Conservation (phyloP, 1,139 yeast genomes). For the Hyphopichia fennica region DNA sequence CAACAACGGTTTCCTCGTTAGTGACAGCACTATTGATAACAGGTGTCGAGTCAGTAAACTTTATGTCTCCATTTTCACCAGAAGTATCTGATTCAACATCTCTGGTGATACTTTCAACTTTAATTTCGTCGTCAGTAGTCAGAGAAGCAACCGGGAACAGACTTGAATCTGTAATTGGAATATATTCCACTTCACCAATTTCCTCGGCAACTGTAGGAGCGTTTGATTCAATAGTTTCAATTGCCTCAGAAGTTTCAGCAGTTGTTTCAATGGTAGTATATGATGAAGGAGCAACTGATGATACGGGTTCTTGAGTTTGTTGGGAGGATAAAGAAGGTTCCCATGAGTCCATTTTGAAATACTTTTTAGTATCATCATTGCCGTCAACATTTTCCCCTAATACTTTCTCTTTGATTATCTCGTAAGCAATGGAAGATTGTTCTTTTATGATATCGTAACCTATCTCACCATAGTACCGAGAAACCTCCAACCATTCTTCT, state of each 20-base stretch:
- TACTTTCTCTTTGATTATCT: slow-evolving; percentile 42
- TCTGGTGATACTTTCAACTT: slow-evolving; percentile 18
- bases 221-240: neutral
- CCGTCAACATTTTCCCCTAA: slow-evolving; percentile 34
- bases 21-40: slow-evolving; percentile 1
- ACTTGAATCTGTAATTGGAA: no score
- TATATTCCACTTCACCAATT: neutral
- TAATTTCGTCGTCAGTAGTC: slow-evolving; percentile 8
- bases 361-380: slow-evolving; percentile 22
- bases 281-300: neutral
- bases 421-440: slow-evolving; percentile 23
- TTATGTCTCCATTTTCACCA: slow-evolving; percentile 7
- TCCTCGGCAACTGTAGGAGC: slow-evolving; percentile 1
- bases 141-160: slow-evolving; percentile 1
- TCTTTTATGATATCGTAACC: slow-evolving; percentile 20
- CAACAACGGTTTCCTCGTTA: neutral
- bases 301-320: neutral
- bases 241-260: neutral
- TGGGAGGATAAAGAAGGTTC: slow-evolving; percentile 9
- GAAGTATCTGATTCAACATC: slow-evolving; percentile 12
- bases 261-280: neutral
- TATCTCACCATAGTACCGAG: slow-evolving; percentile 18
- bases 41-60: slow-evolving; percentile 1
- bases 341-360: slow-evolving; percentile 29
- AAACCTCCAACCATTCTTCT: slow-evolving; percentile 18